These are phyloP conservation scores for Tricholoma furcatifolium DNA, from an alignment of 768 basidiomycete genomes.

Conservation along the genomic window DNA sequence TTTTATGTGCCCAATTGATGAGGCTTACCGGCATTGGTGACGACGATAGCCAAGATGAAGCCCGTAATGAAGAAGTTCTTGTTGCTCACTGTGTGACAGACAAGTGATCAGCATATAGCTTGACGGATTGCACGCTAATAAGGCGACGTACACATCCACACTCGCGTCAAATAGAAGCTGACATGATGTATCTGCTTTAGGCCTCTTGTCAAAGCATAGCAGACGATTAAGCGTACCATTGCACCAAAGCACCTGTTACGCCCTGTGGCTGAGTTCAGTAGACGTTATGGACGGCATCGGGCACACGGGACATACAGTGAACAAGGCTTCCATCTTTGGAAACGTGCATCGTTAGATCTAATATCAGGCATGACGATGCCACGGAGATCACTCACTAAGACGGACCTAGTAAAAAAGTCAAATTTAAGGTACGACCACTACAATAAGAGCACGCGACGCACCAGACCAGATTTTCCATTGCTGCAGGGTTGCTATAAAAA, in stretches of 20 bases:
- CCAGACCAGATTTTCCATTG: slow-evolving; percentile 26
- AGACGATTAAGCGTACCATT: slow-evolving; percentile 34
- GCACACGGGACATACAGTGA: slow-evolving; percentile 33
- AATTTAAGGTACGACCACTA: background rate
- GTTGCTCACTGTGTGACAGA: slow-evolving; percentile 35
- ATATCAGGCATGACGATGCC: no score
- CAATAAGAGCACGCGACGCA: slow-evolving; percentile 8
- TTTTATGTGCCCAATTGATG: background rate
- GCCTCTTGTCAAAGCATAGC: background rate
- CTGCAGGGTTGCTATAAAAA: slow-evolving; percentile 20
- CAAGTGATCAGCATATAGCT: background rate
- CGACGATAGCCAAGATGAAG: slow-evolving; percentile 29
- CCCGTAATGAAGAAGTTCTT: slow-evolving; percentile 32
- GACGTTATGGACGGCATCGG: background rate
- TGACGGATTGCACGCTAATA: background rate
- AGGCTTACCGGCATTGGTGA: slow-evolving; percentile 30
- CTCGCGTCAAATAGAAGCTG: slow-evolving; percentile 49
- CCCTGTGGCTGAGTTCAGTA: slow-evolving; percentile 32
- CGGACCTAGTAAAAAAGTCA: slow-evolving; percentile 29
- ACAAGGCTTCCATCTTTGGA: slow-evolving; percentile 43
- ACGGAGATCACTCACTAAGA: slow-evolving; percentile 29
- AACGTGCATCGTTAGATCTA: background rate
- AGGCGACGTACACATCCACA: slow-evolving; percentile 44
- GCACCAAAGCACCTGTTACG: slow-evolving; percentile 49
- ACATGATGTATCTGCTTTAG: background rate